Evolutionary conservation across 2,329 filamentous ascomycete genomes (phyloP), one percentile per base, ranked within the genome.

Genomic region (Elsinoe arachidis): DNA sequence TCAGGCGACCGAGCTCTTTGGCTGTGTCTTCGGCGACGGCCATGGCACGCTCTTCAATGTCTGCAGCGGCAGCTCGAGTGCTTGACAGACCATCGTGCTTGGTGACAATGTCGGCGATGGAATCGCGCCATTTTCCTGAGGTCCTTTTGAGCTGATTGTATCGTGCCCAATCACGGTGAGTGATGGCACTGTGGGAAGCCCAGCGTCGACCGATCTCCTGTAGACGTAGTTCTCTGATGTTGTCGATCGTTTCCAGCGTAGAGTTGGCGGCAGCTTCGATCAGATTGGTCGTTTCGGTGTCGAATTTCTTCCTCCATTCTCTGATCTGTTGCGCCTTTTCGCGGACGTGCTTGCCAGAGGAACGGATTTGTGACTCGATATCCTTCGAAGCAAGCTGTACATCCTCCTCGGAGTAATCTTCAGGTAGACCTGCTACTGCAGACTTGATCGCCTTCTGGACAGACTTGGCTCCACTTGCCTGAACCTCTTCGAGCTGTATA

Each of bases 131-230:
- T 65, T 89, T 83, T 49, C 86, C 85, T 55, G 96, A 88, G 11
- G 87, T 86, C 56, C 81, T 82, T 74, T 88, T 95, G 58, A 99
- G 78, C 59, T 88, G 83, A 70, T 97, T 90, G 68, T 96, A 99
- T 70, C 92, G 93, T 59, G 86, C 83, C 93, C 93, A 99, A 70
- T 99, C 90, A 70, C 95, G 91, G 78, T 99, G 96, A 1, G 92
- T 95, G 60, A 99, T 82, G 33, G 90, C 90, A 58, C 97, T 90
- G 74, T 90, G 93, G 86, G 89, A 95, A 11, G 92, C 90, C 91
- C 93, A 99, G 59, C 75, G 80, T 84, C 95, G 92, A 58, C 91
- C 91, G 56, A 96, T 90, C 69, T 95, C 89, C 69, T 95, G 89
- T 34, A 96, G 79, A 5, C 90, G 89, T 35, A 96, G 78, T 65